Evolutionary conservation across 2,329 filamentous ascomycete species (phyloP), one percentile per base, ranked within the genome.

Genomic region (Pezicula neosporulosa): DNA sequence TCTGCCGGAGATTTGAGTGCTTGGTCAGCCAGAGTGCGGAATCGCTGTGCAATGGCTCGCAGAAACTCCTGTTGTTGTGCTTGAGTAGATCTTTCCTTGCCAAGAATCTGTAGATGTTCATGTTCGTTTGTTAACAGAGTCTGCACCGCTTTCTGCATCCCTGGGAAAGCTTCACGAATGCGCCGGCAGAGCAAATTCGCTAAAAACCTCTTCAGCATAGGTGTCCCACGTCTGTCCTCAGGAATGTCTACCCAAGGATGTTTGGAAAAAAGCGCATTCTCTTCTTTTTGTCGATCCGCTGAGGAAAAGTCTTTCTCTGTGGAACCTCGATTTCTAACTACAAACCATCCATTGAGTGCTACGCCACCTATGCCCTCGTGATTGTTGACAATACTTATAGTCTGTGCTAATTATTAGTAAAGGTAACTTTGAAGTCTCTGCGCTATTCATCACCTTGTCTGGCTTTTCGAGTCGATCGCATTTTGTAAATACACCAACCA

Each of bases 401-500:
- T 54, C 55, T 59, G 42, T 4, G 16, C 12, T 13, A 10, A 33
- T 33, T 13, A 38, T 15, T 18, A 48, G 37, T 12, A 8, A 9
- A 18, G 13, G n/a, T 15, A 1, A 33, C 10, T 5, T n/a, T 24
- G 18, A 3, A 8, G 10, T 5, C 4, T 13, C 1, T 39, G 0
- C n/a, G 9, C 2, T 49, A 58, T 56, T 56, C 53, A 58, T 56
- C 39, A 50, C 49, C 30, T 33, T 33, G 30, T 55, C 48, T 5
- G 56, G 51, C 35, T 63, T 52, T 3, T 51, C 44, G 9, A 57
- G 45, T 47, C 58, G 58, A n/a, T 72, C 69, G 38, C 69, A 71
- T 49, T 71, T 71, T 1, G 70, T 72, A 27, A 71, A 66, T 1
- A 71, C 69, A 0, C 69, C 66, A 15, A 72, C 59, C n/a, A 69